These are phyloP conservation scores for Mucor velutinosus DNA, from an alignment of 371 early-diverging fungal genomes.

Conservation along the genomic window DNA sequence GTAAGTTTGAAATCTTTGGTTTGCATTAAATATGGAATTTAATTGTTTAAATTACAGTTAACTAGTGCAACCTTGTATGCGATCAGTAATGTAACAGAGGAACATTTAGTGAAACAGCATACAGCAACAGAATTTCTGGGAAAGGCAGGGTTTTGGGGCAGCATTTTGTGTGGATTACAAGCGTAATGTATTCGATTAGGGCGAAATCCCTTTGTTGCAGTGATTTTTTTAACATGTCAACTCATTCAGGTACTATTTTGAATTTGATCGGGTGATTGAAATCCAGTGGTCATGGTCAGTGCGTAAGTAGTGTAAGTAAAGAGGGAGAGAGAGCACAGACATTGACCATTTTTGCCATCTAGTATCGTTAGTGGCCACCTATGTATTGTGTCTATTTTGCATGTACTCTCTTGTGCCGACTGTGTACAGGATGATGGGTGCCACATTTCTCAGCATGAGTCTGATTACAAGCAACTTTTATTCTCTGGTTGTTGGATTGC, in stretches of 20 bases:
- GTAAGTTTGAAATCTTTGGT: constrained; percentile 21
- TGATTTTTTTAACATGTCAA: not conserved
- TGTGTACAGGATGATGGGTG: constrained; percentile 40
- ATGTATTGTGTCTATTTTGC: constrained; percentile 38
- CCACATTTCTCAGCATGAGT: constrained; percentile 47
- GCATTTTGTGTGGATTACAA: constrained; percentile 34
- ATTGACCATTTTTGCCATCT: not conserved
- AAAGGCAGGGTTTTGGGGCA: constrained; percentile 39
- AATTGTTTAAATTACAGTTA: constrained; percentile 21
- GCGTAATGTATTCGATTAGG: constrained; percentile 28
- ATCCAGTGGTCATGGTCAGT: constrained; percentile 32
- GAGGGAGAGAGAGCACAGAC: not conserved
- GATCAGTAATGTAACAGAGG: constrained; percentile 48
- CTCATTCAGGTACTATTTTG: constrained; percentile 31
- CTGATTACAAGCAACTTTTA: constrained; percentile 49
- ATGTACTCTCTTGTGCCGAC: constrained; percentile 50
- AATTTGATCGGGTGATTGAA: constrained; percentile 22
- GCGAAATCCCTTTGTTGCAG: not conserved
- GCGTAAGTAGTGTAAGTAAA: constrained; percentile 19
- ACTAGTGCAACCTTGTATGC: constrained; percentile 47
- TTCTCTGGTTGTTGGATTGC: constrained; percentile 39
- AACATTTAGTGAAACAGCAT: constrained; percentile 40
- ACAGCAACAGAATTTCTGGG: constrained; percentile 35
- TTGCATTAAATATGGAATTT: not conserved
- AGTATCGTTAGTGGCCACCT: constrained; percentile 28